Evolutionary conservation across 805 yeast species (phyloP), one percentile per base, ranked within the genome.

Genomic region (Ogataea angusta): DNA sequence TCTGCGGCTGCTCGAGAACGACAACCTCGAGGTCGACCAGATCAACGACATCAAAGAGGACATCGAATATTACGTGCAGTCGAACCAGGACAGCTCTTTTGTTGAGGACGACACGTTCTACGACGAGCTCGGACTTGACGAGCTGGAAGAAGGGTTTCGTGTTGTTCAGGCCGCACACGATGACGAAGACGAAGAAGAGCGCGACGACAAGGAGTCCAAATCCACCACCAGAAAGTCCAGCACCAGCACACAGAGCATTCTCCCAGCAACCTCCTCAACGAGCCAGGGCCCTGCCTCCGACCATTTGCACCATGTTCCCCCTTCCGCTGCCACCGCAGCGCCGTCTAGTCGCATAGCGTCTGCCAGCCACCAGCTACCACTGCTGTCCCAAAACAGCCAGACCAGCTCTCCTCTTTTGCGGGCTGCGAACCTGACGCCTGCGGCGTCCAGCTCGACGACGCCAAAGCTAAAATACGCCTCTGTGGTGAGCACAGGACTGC

Each of bases 41-140:
- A 78, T 91, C 8, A 82, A 82, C 52, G 82, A 73, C 16, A 77
- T 88, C 42, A 81, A 82, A 58, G 98, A 91, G 38, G 98, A 91
- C 61, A 85, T 91, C 60, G 85, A 78, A 52, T 91, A 93, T 66
- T 90, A 87, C 62, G 93, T 93, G 22, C 98, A 93, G 52, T 85
- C 88, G 48, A 91, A 91, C 58, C 93, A 85, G 62, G 96, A 89
- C 41, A 90, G 81, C 4, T 96, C 90, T 55, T 91, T 89, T 61
- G 83, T 90, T 24, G 97, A 89, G 57, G 95, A 91, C 62, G 96
- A 90, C 53, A 89, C 87, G 10, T 77, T 91, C 46, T 93, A 91
- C 63, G 97, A 93, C 52, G 87, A 81, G 45, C 73, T 93, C 52
- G 89, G 82, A 31, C 74, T 89, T 31, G 80, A 73, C 44, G 82